Evolutionary conservation across 768 basidiomycete genomes (phyloP).

Genomic region (Phylloporus arenicola): DNA sequence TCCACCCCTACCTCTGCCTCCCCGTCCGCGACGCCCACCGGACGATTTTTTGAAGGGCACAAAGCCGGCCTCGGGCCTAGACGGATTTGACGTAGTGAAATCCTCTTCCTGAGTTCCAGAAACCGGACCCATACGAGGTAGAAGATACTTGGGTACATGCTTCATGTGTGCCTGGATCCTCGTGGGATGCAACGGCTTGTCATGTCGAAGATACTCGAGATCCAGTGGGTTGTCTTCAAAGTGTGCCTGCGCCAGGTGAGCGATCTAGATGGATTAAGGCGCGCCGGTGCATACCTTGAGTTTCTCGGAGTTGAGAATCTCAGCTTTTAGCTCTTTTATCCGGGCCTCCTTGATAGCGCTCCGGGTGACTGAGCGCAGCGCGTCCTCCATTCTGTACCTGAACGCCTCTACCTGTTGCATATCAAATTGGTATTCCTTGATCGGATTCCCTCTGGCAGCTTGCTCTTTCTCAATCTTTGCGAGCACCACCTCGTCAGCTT

Average conservation of each 20-base stretch:
- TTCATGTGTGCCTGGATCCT: conserved; percentile 93
- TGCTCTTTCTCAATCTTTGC: conserved; percentile 73
- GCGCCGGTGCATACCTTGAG: conserved; percentile 62
- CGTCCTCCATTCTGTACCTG: conserved; percentile 97
- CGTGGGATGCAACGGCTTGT: conserved; percentile 88
- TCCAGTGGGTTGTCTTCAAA: conserved; percentile 97
- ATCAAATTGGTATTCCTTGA: conserved; percentile 91
- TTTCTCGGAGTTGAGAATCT: conserved; percentile 93
- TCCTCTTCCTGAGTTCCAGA: conserved; percentile 33
- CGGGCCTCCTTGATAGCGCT: conserved; percentile 85
- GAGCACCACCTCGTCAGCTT: conserved; percentile 63
- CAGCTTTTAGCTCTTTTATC: conserved; percentile 87
- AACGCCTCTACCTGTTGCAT: conserved; percentile 97
- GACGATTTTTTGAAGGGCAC: conserved; percentile 68
- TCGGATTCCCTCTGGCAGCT: conserved; percentile 45
- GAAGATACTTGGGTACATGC: conserved; percentile 87
- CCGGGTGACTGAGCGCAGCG: conserved; percentile 80
- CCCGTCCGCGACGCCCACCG: conserved; percentile 46
- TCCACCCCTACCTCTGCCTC: conserved; percentile 39
- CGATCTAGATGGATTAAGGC: neutral
- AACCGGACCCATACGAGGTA: conserved; percentile 65
- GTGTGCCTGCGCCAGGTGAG: conserved; percentile 61
- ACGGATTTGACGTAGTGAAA: conserved; percentile 5
- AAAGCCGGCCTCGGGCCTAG: conserved; percentile 43
- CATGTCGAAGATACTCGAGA: conserved; percentile 87